Evolutionary conservation across 345 rosid species (phyloP), one percentile per base, ranked within the genome.

Genomic region (Eucalyptus dawsonii): DNA sequence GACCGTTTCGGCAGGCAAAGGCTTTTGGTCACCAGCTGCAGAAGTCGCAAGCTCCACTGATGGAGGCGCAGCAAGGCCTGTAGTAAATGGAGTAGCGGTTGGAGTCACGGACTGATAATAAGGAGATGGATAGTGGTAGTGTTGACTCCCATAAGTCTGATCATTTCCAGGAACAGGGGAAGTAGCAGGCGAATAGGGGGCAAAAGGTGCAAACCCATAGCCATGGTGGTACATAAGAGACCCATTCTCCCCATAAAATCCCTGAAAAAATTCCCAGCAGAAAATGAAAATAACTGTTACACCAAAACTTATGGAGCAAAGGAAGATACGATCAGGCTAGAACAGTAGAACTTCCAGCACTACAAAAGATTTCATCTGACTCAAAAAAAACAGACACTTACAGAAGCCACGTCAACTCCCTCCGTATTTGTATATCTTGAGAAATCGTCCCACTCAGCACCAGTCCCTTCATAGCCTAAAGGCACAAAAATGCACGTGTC

Each of bases 81-180:
- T 92, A 60, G 93, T 90, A 90, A 92, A 95, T 5, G 96, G 94
- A 31, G 92, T 92, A 89, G 92, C 93, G 87, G 90, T 90, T 31
- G 95, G 93, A 62, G 93, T 90, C 89, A 93, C 60, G 1, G 97
- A 96, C 88, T 93, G 97, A 89, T 95, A 96, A 89, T 91, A 96
- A 86, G 92, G 90, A 85, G 92, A 86, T 24, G 99, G 98, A 91
- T 97, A 97, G 92, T 97, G 98, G 88, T 97, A 97, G 83, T 97
- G 97, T 90, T 96, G 99, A 81, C 94, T 95, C 56, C 95, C 99
- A 88, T 95, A 96, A 24, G 95, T 86, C 91, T 94, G 99, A 87
- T 96, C 99, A 80, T 94, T 96, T 42, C 96, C 97, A 42, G 99
- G 99, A 89, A 93, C 98, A 16, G 97, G 99, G 67, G 97, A 94